A percentile compares a stretch with the other conserved stretches of the same genome.
phyloP scores from a whole-genome alignment of 257 asterid species.

The Jaltomata sinuosa region DNA sequence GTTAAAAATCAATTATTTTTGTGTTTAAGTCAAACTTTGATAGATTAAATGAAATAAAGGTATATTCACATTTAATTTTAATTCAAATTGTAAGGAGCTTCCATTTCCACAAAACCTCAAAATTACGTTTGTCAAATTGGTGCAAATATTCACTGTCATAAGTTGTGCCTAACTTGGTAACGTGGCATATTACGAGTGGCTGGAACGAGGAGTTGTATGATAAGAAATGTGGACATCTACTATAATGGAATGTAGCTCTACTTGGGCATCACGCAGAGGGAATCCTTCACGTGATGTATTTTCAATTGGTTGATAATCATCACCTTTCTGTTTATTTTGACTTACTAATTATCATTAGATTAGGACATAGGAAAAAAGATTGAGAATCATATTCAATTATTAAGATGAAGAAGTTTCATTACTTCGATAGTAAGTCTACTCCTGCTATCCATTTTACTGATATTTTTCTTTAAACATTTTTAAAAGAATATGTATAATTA shows the following conservation, averaged over 20 bases:
- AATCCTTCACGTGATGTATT: neutral
- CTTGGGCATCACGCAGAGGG: constrained; percentile 28
- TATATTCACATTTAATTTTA: neutral
- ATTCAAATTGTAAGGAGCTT: neutral
- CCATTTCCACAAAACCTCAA: neutral
- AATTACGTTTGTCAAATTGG: neutral
- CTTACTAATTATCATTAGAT: neutral
- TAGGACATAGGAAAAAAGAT: neutral
- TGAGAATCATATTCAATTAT: too few species aligned
- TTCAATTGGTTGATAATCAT: neutral
- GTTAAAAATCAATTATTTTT: too few species aligned
- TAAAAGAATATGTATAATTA: too few species aligned
- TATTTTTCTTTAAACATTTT: too few species aligned
- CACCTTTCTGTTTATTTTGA: neutral
- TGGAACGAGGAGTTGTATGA: neutral
- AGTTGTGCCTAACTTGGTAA: neutral
- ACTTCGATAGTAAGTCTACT: neutral
- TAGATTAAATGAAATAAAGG: neutral
- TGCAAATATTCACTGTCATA: neutral
- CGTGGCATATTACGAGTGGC: neutral
- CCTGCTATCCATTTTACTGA: too few species aligned
- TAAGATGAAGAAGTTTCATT: neutral
- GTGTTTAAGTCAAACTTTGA: neutral
- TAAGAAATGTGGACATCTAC: neutral
- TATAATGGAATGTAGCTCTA: neutral